Evolutionary conservation across 352 stramenopile species (phyloP).

Genomic region (Pilasporangium apinafurcum): DNA sequence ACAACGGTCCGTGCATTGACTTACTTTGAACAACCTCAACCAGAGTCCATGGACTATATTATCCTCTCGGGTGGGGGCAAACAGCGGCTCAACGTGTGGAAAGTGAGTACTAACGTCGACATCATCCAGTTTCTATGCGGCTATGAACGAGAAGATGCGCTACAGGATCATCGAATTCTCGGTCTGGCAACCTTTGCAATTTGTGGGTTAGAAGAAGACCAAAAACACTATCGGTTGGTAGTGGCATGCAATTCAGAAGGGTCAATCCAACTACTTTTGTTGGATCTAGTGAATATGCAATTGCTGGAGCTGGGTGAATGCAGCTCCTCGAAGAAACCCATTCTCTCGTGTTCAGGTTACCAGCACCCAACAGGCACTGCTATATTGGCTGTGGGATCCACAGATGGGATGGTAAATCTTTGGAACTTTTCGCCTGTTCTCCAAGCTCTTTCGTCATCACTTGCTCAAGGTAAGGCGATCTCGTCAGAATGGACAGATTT

Average conservation of each 20-base stretch:
- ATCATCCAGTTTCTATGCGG: slow-evolving; percentile 53
- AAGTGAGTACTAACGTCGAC: slow-evolving; percentile 24
- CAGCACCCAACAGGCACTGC: slow-evolving; percentile 15
- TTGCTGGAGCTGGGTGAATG: slow-evolving; percentile 48
- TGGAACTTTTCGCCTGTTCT: slow-evolving; percentile 47
- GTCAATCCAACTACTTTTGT: slow-evolving; percentile 46
- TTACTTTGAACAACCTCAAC: slow-evolving; percentile 22
- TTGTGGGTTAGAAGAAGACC: slow-evolving; percentile 11
- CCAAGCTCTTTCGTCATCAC: no score
- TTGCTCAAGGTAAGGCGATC: no score
- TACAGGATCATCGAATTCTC: slow-evolving; percentile 83
- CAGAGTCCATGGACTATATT: slow-evolving; percentile 23
- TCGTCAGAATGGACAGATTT: not conserved
- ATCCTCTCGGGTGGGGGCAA: slow-evolving; percentile 76
- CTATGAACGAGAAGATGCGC: slow-evolving; percentile 42
- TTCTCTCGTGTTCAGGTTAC: slow-evolving; percentile 59
- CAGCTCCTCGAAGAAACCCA: slow-evolving; percentile 66
- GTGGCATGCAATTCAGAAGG: slow-evolving; percentile 76
- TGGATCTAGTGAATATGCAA: slow-evolving; percentile 26
- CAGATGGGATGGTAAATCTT: slow-evolving; percentile 72
- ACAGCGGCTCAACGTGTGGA: slow-evolving; percentile 74
- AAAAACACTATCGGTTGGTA: slow-evolving; percentile 39
- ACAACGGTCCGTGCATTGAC: slow-evolving; percentile 72
- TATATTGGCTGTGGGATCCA: slow-evolving; percentile 71
- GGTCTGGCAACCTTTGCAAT: slow-evolving; percentile 52